phyloP scores from a whole-genome alignment of 192 early-diverging fungal genomes.

The Coemansia sp. region DNA sequence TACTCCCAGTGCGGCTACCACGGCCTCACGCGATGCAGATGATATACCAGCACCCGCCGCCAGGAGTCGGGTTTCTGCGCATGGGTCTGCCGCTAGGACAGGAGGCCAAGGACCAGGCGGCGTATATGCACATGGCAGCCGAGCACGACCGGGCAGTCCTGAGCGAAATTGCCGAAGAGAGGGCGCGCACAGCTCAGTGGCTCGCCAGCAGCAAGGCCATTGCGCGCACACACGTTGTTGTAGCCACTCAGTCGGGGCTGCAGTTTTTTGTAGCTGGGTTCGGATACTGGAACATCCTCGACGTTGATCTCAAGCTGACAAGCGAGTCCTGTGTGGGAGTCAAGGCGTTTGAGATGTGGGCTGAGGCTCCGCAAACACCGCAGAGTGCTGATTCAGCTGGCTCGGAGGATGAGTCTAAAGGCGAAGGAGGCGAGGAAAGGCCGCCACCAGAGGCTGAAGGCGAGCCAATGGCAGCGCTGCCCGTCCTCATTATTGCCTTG shows the following conservation, averaged over 20 bases:
- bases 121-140: neutral
- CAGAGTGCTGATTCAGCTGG: neutral
- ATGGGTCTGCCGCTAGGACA: slow-evolving; percentile 12
- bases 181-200: slow-evolving; percentile 27
- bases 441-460: slow-evolving; percentile 1
- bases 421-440: neutral
- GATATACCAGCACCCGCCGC: slow-evolving; percentile 45
- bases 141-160: slow-evolving; percentile 19
- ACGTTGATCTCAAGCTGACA: slow-evolving; percentile 33
- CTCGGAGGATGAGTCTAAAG: neutral
- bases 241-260: slow-evolving; percentile 43
- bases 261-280: slow-evolving; percentile 50
- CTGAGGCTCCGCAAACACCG: neutral
- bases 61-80: slow-evolving; percentile 43
- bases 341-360: slow-evolving; percentile 47
- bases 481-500: slow-evolving; percentile 32
- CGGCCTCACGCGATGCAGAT: slow-evolving; percentile 50
- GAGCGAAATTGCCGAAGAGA: slow-evolving; percentile 26
- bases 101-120: slow-evolving; percentile 17
- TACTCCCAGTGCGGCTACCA: slow-evolving; percentile 46
- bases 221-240: slow-evolving; percentile 41
- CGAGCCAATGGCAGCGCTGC: slow-evolving; percentile 14
- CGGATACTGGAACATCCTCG: slow-evolving; percentile 53
- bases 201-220: slow-evolving; percentile 14
- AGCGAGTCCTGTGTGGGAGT: slow-evolving; percentile 49